phyloP scores from a whole-genome alignment of 1,284 basidiomycete species.

The Leccinum ponderosum region DNA sequence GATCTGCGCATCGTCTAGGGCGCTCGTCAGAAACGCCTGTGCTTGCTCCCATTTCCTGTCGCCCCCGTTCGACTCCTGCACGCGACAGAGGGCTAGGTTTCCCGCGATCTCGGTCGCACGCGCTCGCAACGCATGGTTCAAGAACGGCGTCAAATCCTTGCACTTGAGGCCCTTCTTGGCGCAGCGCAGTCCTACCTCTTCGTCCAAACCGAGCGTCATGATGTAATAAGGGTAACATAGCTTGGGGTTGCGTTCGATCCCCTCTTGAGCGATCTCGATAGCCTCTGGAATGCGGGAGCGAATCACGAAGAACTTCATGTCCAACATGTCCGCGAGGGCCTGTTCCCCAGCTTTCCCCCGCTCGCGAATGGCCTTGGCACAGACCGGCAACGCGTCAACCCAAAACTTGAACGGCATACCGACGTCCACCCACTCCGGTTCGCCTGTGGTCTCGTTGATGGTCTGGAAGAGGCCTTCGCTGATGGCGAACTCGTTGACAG shows the following conservation, averaged over 20 bases:
- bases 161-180: slow-evolving; percentile 58
- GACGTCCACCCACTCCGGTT: slow-evolving; percentile 37
- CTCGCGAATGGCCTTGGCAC: slow-evolving; percentile 50
- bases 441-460: slow-evolving; percentile 44
- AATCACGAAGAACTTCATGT: slow-evolving; percentile 55
- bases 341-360: slow-evolving; percentile 39
- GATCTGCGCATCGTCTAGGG: slow-evolving; percentile 55
- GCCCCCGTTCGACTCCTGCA: slow-evolving; percentile 42
- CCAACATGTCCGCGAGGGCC: slow-evolving; percentile 55
- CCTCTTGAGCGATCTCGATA: slow-evolving; percentile 41
- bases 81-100: slow-evolving; percentile 45
- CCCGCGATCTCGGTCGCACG: slow-evolving; percentile 59
- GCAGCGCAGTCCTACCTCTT: slow-evolving; percentile 34
- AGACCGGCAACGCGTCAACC: slow-evolving; percentile 52
- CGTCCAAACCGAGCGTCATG: slow-evolving; percentile 44
- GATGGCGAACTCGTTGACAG: slow-evolving; percentile 57
- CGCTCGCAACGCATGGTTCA: slow-evolving; percentile 54
- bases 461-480: slow-evolving; percentile 50
- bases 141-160: slow-evolving; percentile 43
- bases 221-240: slow-evolving; percentile 57
- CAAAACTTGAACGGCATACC: slow-evolving; percentile 59
- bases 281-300: slow-evolving; percentile 43
- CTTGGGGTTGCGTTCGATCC: slow-evolving; percentile 49
- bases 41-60: slow-evolving; percentile 54
- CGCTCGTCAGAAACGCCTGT: slow-evolving; percentile 54